These are phyloP conservation scores for Aureobasidium sp. DNA, from an alignment of 2,329 filamentous ascomycete species.

Conservation along the genomic window DNA sequence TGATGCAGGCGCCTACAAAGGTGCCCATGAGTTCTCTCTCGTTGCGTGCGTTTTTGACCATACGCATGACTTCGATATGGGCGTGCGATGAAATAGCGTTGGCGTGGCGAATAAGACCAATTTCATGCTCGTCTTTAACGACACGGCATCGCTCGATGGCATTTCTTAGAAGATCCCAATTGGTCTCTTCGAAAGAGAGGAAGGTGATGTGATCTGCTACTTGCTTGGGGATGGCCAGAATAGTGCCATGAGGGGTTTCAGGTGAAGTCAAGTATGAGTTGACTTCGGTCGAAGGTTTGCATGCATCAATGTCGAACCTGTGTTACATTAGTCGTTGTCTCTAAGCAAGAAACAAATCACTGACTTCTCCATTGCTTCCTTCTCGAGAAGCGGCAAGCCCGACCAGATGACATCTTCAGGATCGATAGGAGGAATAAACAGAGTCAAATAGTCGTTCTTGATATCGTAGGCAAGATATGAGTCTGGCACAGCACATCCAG, in stretches of 20 bases:
- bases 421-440: constrained; percentile 87
- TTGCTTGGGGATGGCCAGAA: constrained; percentile 72
- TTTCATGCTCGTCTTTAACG: constrained; percentile 78
- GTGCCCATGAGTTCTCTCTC: constrained; percentile 77
- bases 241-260: constrained; percentile 41
- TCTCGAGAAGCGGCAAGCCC: constrained; percentile 69
- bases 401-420: constrained; percentile 91
- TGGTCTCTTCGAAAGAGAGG: constrained; percentile 58
- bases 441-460: constrained; percentile 61
- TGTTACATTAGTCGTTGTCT: not conserved
- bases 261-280: constrained; percentile 57
- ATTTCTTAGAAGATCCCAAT: constrained; percentile 48
- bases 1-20: constrained; percentile 70
- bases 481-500: constrained; percentile 75
- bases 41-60: constrained; percentile 59
- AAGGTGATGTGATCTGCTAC: constrained; percentile 67
- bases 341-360: not conserved
- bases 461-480: constrained; percentile 78
- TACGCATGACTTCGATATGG: constrained; percentile 63
- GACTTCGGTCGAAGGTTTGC: constrained; percentile 46
- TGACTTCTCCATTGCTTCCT: constrained; percentile 61
- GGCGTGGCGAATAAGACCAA: constrained; percentile 72
- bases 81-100: constrained; percentile 72
- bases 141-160: constrained; percentile 77
- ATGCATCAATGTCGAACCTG: constrained; percentile 18